Conservation (phyloP, 495 filamentous ascomycete genomes). For the Neurospora hispaniola region DNA sequence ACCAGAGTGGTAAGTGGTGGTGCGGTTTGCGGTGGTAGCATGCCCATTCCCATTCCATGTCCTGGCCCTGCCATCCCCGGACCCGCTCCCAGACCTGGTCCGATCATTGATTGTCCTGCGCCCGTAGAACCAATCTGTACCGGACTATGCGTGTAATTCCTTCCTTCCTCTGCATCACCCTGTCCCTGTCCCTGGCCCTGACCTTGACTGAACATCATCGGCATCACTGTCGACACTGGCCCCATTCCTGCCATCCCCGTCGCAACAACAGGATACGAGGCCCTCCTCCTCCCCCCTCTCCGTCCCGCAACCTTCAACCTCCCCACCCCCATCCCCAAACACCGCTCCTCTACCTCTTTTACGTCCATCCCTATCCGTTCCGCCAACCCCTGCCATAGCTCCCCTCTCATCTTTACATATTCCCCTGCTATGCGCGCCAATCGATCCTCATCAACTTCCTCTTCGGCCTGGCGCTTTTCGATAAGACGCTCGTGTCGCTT, state of each 20-base stretch:
- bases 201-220: no score
- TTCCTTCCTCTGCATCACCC: no score
- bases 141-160: neutral
- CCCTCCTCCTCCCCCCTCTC: constrained; percentile 1
- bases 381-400: constrained; percentile 60
- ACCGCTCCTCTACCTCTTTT: constrained; percentile 59
- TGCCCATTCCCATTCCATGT: no score
- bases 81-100: no score
- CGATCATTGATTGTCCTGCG: neutral
- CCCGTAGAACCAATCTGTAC: neutral
- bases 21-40: no score
- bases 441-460: constrained; percentile 55
- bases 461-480: constrained; percentile 44
- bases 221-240: no score
- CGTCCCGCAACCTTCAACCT: neutral
- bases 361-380: constrained; percentile 53
- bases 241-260: no score
- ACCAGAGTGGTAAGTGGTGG: no score
- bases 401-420: constrained; percentile 54
- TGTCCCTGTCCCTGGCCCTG: no score
- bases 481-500: constrained; percentile 68
- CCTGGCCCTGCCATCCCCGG: no score
- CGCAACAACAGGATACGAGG: no score
- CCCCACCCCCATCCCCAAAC: constrained; percentile 5
- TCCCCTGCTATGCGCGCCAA: constrained; percentile 52